These are phyloP conservation scores for Diaporthe velutina DNA, from an alignment of 2,329 filamentous ascomycete genomes.

Conservation along the genomic window DNA sequence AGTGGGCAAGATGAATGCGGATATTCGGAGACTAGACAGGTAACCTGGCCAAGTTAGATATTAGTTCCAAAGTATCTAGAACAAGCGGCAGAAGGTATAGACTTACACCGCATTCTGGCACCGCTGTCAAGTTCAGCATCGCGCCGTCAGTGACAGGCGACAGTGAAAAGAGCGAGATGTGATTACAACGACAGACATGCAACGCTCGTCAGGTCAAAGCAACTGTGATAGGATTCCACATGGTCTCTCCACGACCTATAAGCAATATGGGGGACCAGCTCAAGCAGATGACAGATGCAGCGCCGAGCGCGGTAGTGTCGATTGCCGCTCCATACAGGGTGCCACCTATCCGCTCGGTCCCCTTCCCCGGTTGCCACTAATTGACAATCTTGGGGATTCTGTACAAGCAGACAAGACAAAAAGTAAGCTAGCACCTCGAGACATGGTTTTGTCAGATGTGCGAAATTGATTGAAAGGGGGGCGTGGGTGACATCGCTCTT, in stretches of 20 bases:
- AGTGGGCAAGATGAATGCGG: constrained; percentile 21
- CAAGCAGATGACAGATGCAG: not conserved
- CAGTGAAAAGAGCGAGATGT: not conserved
- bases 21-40: constrained; percentile 11
- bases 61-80: not conserved
- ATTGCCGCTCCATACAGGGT: constrained; percentile 14
- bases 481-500: constrained; percentile 13
- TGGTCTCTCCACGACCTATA: constrained; percentile 5
- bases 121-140: constrained; percentile 30
- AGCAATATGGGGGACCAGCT: not conserved
- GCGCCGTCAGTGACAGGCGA: not conserved
- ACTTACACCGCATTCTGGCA: constrained; percentile 34
- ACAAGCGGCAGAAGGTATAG: not conserved
- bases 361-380: not conserved
- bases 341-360: constrained; percentile 10
- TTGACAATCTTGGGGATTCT: not conserved
- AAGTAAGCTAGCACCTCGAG: not conserved
- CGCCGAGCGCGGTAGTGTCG: constrained; percentile 6
- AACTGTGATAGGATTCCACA: constrained; percentile 6
- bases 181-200: constrained; percentile 9
- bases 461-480: constrained; percentile 17
- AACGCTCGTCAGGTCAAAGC: not conserved
- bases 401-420: not conserved
- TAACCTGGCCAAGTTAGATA: not conserved
- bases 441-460: constrained; percentile 1